phyloP scores from a whole-genome alignment of 2,329 filamentous ascomycete species.

The Venturia oleaginea region DNA sequence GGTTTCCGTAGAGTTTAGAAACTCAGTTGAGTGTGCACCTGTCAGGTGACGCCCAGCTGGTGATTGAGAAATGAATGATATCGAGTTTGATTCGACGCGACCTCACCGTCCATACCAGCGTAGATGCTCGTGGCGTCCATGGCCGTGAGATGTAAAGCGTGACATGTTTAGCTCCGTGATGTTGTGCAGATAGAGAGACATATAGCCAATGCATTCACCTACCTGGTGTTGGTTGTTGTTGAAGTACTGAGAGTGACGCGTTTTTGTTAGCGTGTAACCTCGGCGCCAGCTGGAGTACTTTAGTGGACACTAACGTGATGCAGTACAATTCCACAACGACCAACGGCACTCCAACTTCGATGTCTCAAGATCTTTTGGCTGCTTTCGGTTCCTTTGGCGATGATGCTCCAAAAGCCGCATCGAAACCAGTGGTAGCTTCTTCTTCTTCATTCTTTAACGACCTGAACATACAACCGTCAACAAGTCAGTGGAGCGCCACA shows the following conservation, averaged over 20 bases:
- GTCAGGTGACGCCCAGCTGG: background rate
- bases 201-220: too few species aligned
- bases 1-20: constrained; percentile 9
- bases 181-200: too few species aligned
- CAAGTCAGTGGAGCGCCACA: background rate
- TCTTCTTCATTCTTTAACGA: constrained; percentile 13
- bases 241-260: too few species aligned
- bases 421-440: background rate
- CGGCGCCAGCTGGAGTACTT: background rate
- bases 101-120: too few species aligned
- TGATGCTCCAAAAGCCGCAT: background rate
- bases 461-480: background rate
- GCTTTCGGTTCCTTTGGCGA: constrained; percentile 7
- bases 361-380: constrained; percentile 15
- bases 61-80: background rate
- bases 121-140: background rate
- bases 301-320: background rate
- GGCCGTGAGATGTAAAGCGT: background rate
- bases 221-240: too few species aligned
- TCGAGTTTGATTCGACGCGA: too few species aligned
- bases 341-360: background rate
- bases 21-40: background rate
- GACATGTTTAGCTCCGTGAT: too few species aligned
- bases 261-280: background rate
- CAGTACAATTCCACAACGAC: background rate